These are phyloP conservation scores for Neurospora africana DNA, from an alignment of 495 filamentous ascomycete genomes.

Conservation along the genomic window DNA sequence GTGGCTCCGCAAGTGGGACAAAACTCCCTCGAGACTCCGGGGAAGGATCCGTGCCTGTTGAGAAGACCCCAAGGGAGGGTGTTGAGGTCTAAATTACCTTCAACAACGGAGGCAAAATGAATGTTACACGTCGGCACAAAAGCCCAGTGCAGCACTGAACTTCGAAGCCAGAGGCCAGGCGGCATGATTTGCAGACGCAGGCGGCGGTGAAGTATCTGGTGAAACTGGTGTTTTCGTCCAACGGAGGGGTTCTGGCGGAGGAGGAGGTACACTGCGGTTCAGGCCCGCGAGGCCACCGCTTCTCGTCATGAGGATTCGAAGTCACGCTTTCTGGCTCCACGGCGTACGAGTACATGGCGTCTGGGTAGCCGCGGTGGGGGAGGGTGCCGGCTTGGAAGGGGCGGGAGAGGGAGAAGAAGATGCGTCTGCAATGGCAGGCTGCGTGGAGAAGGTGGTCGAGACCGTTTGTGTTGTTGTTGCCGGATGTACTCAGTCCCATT, in stretches of 20 bases:
- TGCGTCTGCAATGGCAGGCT: constrained; percentile 30
- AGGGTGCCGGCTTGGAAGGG: constrained; percentile 18
- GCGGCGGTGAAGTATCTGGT: constrained; percentile 51
- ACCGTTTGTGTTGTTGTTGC: constrained; percentile 8
- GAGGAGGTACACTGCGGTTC: constrained; percentile 4
- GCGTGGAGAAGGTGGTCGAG: constrained; percentile 21
- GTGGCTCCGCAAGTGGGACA: constrained; percentile 55
- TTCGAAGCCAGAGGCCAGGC: constrained; percentile 52
- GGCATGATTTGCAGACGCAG: constrained; percentile 57
- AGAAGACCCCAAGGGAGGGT: constrained; percentile 30
- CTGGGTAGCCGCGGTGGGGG: constrained; percentile 21
- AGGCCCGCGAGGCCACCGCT: constrained; percentile 27
- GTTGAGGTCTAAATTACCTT: constrained; percentile 31
- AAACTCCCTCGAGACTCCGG: constrained; percentile 49
- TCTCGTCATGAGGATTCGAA: constrained; percentile 26
- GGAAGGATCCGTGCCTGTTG: constrained; percentile 43
- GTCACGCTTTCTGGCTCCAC: constrained; percentile 31
- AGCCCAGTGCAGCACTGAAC: constrained; percentile 58
- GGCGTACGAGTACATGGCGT: constrained; percentile 22
- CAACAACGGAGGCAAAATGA: constrained; percentile 19
- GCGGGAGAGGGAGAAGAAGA: constrained; percentile 32
- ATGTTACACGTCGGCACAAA: constrained; percentile 57
- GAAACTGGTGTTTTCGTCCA: not conserved
- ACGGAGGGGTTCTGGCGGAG: not conserved
- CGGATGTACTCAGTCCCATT: not conserved